Conservation (phyloP, 2,329 filamentous ascomycete genomes). For the Alternaria sp. region DNA sequence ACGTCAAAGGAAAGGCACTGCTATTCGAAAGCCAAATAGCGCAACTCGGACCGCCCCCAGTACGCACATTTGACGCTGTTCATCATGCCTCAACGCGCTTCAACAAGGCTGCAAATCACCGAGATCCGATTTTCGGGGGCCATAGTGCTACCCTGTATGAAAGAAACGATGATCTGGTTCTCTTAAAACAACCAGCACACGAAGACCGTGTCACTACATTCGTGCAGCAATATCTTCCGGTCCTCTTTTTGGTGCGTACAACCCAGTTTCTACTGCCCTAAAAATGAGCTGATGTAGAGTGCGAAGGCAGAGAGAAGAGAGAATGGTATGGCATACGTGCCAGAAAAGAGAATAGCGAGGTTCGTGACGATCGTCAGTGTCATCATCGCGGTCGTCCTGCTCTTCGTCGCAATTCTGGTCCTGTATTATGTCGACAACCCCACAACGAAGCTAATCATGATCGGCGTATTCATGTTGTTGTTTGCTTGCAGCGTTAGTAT, state of each 20-base stretch:
- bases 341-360: neutral
- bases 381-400: neutral
- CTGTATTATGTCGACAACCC: neutral
- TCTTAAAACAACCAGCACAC: neutral
- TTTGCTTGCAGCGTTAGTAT: neutral
- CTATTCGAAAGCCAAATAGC: neutral
- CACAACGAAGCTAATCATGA: neutral
- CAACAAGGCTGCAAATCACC: neutral
- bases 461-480: neutral
- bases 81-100: neutral
- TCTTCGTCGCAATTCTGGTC: neutral
- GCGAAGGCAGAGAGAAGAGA: neutral
- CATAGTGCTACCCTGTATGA: neutral
- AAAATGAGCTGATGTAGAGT: neutral
- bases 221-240: neutral
- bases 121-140: neutral
- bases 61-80: neutral
- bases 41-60: neutral
- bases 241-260: neutral
- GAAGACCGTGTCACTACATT: neutral
- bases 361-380: neutral
- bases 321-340: neutral
- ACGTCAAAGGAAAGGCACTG: neutral
- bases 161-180: neutral
- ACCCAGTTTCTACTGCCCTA: neutral